A percentile compares a stretch with the other conserved stretches of the same genome.
Evolutionary conservation across 768 basidiomycete genomes (phyloP).

Genomic region (Kwoniella sp.): DNA sequence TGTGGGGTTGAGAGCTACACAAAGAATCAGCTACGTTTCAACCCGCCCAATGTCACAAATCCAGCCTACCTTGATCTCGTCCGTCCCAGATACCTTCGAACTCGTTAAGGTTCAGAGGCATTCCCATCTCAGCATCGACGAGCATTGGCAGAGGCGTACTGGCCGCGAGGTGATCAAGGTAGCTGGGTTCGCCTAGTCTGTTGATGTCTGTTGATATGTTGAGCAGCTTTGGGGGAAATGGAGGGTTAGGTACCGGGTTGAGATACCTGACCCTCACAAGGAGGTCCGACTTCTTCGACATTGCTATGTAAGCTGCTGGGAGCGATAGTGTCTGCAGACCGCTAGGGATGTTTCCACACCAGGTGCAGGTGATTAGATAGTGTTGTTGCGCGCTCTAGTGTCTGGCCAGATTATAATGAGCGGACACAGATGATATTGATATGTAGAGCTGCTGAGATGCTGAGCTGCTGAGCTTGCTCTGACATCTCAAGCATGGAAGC

Average conservation of each 20-base stretch:
- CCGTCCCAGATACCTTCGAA: constrained; percentile 85
- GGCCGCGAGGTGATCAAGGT: constrained; percentile 75
- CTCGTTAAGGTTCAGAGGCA: constrained; percentile 86
- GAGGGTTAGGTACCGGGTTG: constrained; percentile 91
- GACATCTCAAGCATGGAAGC: too few relatives aligned
- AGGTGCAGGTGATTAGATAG: too few relatives aligned
- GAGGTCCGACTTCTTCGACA: constrained; percentile 64
- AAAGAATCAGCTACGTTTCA: background rate
- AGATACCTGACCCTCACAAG: constrained; percentile 89
- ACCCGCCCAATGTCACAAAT: too few relatives aligned
- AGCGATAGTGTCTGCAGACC: too few relatives aligned
- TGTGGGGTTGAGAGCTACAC: constrained; percentile 70
- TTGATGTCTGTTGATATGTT: constrained; percentile 86
- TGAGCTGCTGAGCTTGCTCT: too few relatives aligned
- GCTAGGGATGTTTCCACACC: too few relatives aligned
- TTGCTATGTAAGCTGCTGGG: too few relatives aligned
- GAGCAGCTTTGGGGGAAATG: constrained; percentile 94
- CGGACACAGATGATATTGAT: too few relatives aligned
- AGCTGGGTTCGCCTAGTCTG: constrained; percentile 84
- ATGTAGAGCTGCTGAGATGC: too few relatives aligned
- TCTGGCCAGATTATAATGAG: too few relatives aligned
- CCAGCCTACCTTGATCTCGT: constrained; percentile 62
- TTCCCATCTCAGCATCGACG: constrained; percentile 92
- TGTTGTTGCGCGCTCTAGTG: too few relatives aligned
- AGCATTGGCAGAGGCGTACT: constrained; percentile 90